These are phyloP conservation scores for Mucor racemosus DNA, from an alignment of 371 early-diverging fungal species.

Conservation along the genomic window DNA sequence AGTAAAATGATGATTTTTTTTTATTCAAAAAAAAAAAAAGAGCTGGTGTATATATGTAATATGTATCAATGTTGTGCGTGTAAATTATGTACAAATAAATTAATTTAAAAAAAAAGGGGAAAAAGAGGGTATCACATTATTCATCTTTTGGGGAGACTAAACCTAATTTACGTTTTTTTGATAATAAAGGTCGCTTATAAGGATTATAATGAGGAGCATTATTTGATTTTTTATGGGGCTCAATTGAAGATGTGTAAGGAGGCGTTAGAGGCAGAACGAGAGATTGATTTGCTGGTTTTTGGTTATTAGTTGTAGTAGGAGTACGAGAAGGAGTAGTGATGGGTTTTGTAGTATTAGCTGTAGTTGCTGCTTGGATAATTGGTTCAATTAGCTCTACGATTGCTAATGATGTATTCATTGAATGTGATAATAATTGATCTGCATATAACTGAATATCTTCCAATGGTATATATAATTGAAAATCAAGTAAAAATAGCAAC, in stretches of 20 bases:
- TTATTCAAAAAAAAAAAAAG: neutral
- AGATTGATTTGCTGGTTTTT: neutral
- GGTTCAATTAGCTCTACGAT: neutral
- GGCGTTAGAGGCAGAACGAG: slow-evolving; percentile 16
- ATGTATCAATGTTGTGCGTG: neutral
- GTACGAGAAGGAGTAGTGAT: too few relatives aligned
- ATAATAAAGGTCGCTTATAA: neutral
- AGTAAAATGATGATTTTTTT: neutral
- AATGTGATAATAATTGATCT: slow-evolving; percentile 50
- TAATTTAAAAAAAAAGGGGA: neutral
- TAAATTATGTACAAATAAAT: slow-evolving; percentile 2
- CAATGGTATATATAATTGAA: slow-evolving; percentile 67
- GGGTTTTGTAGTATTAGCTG: neutral
- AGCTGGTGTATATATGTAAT: neutral
- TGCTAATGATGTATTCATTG: slow-evolving; percentile 10
- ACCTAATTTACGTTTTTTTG: slow-evolving; percentile 9
- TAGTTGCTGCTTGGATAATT: neutral
- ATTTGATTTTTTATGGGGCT: neutral
- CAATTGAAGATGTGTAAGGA: slow-evolving; percentile 8
- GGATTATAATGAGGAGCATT: slow-evolving; percentile 3
- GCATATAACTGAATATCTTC: slow-evolving; percentile 70
- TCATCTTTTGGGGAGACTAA: slow-evolving; percentile 17
- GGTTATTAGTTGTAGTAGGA: neutral
- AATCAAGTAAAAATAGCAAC: slow-evolving; percentile 77
- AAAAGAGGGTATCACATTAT: neutral